A percentile compares a stretch with the other conserved stretches of the same genome.
These are phyloP conservation scores for Xylaria grammica DNA, from an alignment of 495 filamentous ascomycete species.

Conservation along the genomic window DNA sequence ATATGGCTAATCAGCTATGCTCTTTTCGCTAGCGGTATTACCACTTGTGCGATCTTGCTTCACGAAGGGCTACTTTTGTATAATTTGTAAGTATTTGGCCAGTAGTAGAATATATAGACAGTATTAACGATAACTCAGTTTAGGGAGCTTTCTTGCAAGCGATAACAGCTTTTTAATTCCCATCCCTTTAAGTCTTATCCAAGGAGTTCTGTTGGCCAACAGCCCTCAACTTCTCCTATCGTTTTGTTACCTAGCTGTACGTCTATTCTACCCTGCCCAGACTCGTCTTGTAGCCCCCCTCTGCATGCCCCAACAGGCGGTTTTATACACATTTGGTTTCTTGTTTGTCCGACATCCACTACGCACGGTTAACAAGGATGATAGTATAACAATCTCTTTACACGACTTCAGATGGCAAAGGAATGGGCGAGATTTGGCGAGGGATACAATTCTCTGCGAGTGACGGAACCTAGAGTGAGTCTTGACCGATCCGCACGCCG, in stretches of 20 bases:
- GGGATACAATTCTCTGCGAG: constrained; percentile 47
- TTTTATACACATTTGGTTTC: too few relatives aligned
- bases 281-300: background rate
- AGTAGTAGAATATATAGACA: background rate
- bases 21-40: constrained; percentile 24
- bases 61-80: background rate
- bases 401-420: constrained; percentile 29
- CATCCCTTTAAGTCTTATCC: constrained; percentile 12
- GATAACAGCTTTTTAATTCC: constrained; percentile 26
- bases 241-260: constrained; percentile 43
- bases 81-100: background rate
- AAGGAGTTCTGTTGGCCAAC: constrained; percentile 46
- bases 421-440: constrained; percentile 29
- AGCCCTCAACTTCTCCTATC: constrained; percentile 51
- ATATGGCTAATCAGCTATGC: constrained; percentile 30
- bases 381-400: constrained; percentile 30
- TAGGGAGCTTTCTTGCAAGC: constrained; percentile 26
- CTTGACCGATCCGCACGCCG: background rate
- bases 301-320: too few relatives aligned
- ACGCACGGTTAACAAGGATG: too few relatives aligned
- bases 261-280: background rate
- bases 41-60: constrained; percentile 11
- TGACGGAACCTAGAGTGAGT: constrained; percentile 46
- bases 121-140: constrained; percentile 6
- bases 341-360: too few relatives aligned